Evolutionary conservation across 2,329 filamentous ascomycete species (phyloP).

Genomic region (Saccharata proteae): DNA sequence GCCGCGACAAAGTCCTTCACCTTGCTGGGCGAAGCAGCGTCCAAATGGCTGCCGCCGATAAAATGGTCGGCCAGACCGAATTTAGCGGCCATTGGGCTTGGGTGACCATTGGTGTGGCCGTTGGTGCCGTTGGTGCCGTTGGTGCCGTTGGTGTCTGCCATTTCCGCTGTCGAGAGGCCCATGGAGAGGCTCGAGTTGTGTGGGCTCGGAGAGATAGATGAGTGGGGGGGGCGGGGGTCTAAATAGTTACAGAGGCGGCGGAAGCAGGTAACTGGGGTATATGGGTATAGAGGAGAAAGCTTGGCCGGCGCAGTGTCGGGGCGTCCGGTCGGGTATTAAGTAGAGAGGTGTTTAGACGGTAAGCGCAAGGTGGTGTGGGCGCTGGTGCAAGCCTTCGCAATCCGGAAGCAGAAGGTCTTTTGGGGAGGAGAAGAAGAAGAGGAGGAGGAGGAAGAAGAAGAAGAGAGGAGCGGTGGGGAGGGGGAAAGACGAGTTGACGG

Average conservation of each 20-base stretch:
- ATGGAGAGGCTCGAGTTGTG: slow-evolving; percentile 1
- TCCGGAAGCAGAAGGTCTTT: too few relatives aligned
- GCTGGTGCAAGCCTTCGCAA: too few relatives aligned
- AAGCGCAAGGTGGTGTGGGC: neutral
- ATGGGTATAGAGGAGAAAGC: neutral
- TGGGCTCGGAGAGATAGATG: neutral
- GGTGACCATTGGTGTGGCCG: slow-evolving; percentile 38
- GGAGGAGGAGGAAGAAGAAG: too few relatives aligned
- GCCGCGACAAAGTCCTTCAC: slow-evolving; percentile 93
- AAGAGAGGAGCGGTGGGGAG: neutral
- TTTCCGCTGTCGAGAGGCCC: slow-evolving; percentile 7
- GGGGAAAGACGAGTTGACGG: too few relatives aligned
- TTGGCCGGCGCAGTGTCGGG: neutral
- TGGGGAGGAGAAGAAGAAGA: too few relatives aligned
- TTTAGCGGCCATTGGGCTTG: slow-evolving; percentile 63
- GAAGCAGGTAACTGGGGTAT: too few relatives aligned
- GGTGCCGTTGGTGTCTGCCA: neutral
- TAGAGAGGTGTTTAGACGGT: neutral
- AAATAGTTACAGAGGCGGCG: neutral
- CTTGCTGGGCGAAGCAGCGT: slow-evolving; percentile 66
- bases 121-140: slow-evolving; percentile 29
- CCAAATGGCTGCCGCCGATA: slow-evolving; percentile 84
- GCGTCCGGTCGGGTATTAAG: neutral
- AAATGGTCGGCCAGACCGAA: slow-evolving; percentile 83
- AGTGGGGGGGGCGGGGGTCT: neutral